Evolutionary conservation across 768 basidiomycete genomes (phyloP).

Genomic region (Podaxis mareebaensis): DNA sequence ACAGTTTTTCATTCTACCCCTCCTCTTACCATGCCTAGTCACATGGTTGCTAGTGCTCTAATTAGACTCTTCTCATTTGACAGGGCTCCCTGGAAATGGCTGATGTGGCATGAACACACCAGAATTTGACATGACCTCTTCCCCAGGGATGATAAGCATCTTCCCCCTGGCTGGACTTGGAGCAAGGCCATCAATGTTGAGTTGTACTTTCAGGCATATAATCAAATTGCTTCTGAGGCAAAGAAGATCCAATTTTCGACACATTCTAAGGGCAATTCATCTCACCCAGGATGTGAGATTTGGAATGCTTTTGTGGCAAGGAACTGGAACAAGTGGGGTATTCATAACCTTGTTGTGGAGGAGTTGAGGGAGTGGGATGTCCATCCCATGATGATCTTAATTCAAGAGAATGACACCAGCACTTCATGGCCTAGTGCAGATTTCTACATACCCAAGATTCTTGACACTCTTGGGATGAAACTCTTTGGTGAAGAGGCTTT

Average conservation of each 20-base stretch:
- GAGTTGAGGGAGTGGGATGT: slow-evolving; percentile 14
- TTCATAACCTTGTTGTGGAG: slow-evolving; percentile 18
- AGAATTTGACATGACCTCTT: slow-evolving; percentile 25
- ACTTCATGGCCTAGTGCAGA: neutral
- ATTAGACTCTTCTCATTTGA: slow-evolving; percentile 17
- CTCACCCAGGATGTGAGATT: slow-evolving; percentile 18
- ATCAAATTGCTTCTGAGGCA: neutral
- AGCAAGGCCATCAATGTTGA: slow-evolving; percentile 11
- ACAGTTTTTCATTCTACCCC: no score
- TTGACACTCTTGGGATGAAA: slow-evolving; percentile 6
- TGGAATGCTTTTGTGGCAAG: slow-evolving; percentile 19
- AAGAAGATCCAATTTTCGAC: slow-evolving; percentile 6
- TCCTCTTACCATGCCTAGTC: neutral
- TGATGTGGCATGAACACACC: slow-evolving; percentile 23
- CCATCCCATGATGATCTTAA: slow-evolving; percentile 18
- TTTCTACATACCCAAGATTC: neutral
- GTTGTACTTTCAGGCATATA: slow-evolving; percentile 20
- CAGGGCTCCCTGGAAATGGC: slow-evolving; percentile 20
- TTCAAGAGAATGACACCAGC: neutral
- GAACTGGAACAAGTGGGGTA: slow-evolving; percentile 17
- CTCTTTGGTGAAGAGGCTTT: slow-evolving; percentile 10
- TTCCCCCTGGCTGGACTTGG: slow-evolving; percentile 21
- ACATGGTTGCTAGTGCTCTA: slow-evolving; percentile 18
- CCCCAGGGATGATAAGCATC: slow-evolving; percentile 18
- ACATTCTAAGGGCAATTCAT: neutral